Evolutionary conservation across 345 rosid species (phyloP), one percentile per base, ranked within the genome.

Genomic region (Brassica nigra): DNA sequence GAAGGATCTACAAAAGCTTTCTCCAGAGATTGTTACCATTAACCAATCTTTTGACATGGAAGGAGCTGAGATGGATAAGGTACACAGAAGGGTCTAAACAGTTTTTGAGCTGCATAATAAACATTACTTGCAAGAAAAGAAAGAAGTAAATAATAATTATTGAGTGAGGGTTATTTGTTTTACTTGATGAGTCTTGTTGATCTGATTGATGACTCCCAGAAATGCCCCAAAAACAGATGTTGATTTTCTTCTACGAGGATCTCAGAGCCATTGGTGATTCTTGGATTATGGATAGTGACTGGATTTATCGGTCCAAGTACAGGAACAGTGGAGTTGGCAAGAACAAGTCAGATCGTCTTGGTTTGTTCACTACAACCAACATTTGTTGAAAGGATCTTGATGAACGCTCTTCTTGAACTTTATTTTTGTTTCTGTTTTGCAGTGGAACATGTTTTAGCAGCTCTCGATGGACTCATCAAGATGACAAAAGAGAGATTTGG

Each of bases 191-290:
- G 67, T 75, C 49, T 79, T 76, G 77, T 76, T 76, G 68, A 76
- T 76, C 80, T 76, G 77, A 81, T 76, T 81, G 80, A 76, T 80
- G 75, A 75, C 67, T 47, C 64, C 77, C 80, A 76, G 80, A 76
- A 81, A 71, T 81, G 72, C 76, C 65, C 69, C 69, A 58, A 81
- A 81, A 78, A 80, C 87, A 92, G 94, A 85, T 89, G 76, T 80
- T 91, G 62, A 61, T 85, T 8, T 79, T 79, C 86, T 91, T 90
- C 70, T 88, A 83, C 33, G 84, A 77, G 74, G 83, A 86, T 69
- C 78, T 93, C 75, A 89, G 81, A 83, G 86, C 87, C 18, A 85
- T 86, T 71, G 95, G 92, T 71, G 93, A 90, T 83, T 85, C 91
- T 42, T 93, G 92, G 95, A 87, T 80, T 68, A 74, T 68, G 81